Evolutionary conservation across 352 stramenopile genomes (phyloP).

Genomic region (Globisporangium canariense): DNA sequence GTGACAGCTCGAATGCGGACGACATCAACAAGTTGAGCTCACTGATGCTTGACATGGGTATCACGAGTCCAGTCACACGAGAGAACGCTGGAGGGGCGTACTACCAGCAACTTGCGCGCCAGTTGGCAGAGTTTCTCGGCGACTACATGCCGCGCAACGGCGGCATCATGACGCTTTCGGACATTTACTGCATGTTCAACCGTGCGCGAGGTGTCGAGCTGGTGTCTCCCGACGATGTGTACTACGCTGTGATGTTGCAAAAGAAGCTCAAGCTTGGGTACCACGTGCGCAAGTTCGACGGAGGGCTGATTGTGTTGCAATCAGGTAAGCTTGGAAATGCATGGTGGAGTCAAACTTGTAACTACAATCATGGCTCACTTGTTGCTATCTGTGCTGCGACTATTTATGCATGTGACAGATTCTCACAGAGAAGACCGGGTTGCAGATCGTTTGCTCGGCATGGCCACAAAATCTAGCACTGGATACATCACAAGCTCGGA

Average conservation of each 20-base stretch:
- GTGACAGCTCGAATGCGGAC: constrained; percentile 31
- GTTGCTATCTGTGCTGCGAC: background rate
- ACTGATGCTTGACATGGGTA: constrained; percentile 92
- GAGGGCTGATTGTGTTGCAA: constrained; percentile 93
- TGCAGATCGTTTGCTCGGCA: constrained; percentile 58
- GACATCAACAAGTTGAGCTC: constrained; percentile 80
- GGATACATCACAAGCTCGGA: constrained; percentile 89
- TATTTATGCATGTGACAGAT: constrained; percentile 26
- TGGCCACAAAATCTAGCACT: constrained; percentile 68
- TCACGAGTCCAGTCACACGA: constrained; percentile 90
- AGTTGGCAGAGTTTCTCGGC: constrained; percentile 87
- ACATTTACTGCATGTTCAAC: constrained; percentile 99
- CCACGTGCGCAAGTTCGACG: constrained; percentile 91
- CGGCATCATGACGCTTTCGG: constrained; percentile 97
- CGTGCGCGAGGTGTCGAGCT: constrained; percentile 95
- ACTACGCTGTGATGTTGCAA: constrained; percentile 86
- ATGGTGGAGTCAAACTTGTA: constrained; percentile 9
- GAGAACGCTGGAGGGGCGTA: constrained; percentile 87
- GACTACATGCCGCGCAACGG: constrained; percentile 84
- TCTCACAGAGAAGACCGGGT: constrained; percentile 86
- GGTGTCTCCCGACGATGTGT: constrained; percentile 97
- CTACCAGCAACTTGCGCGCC: constrained; percentile 88
- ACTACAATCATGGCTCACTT: background rate
- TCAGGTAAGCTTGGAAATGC: constrained; percentile 36
- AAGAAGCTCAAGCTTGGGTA: constrained; percentile 88